Evolutionary conservation across 1,284 basidiomycete species (phyloP).

Genomic region (Pseudozyma flocculosa): DNA sequence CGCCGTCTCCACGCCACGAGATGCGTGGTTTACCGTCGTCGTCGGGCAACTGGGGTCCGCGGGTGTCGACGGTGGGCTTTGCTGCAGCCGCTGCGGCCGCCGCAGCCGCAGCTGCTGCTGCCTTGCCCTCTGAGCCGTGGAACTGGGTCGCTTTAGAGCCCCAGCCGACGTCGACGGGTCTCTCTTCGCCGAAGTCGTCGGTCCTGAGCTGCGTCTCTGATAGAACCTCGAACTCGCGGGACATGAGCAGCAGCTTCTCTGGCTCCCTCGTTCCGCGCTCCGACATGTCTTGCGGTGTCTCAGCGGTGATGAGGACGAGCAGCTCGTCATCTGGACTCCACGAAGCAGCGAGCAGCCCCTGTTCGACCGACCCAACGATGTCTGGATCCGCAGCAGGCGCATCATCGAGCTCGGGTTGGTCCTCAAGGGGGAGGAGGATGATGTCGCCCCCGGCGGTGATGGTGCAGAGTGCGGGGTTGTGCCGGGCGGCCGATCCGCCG

Average conservation of each 20-base stretch:
- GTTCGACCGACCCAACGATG: slow-evolving; percentile 73
- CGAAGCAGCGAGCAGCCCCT: slow-evolving; percentile 75
- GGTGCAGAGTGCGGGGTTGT: slow-evolving; percentile 44
- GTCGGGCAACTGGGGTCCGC: slow-evolving; percentile 61
- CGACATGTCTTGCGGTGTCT: slow-evolving; percentile 15
- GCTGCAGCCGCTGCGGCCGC: slow-evolving; percentile 60
- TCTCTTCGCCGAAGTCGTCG: slow-evolving; percentile 82
- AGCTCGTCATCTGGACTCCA: slow-evolving; percentile 91
- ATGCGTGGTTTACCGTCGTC: slow-evolving; percentile 76
- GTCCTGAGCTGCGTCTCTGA: slow-evolving; percentile 74
- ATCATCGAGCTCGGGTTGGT: slow-evolving; percentile 6
- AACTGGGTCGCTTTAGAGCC: slow-evolving; percentile 96
- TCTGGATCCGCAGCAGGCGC: slow-evolving; percentile 16
- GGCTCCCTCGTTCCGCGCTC: slow-evolving; percentile 13
- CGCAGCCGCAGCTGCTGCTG: slow-evolving; percentile 67
- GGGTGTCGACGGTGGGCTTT: slow-evolving; percentile 26
- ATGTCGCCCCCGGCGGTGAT: slow-evolving; percentile 52
- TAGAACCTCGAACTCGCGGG: slow-evolving; percentile 81
- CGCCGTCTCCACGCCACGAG: slow-evolving; percentile 89
- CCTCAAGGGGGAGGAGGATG: slow-evolving; percentile 33
- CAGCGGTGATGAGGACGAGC: slow-evolving; percentile 65
- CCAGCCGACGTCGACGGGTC: slow-evolving; percentile 94
- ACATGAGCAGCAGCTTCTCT: slow-evolving; percentile 83
- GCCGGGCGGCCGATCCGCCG: slow-evolving; percentile 37
- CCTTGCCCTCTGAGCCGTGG: slow-evolving; percentile 90